phyloP scores from a whole-genome alignment of 2,329 filamentous ascomycete species.

The Lasiodiplodia citricola region DNA sequence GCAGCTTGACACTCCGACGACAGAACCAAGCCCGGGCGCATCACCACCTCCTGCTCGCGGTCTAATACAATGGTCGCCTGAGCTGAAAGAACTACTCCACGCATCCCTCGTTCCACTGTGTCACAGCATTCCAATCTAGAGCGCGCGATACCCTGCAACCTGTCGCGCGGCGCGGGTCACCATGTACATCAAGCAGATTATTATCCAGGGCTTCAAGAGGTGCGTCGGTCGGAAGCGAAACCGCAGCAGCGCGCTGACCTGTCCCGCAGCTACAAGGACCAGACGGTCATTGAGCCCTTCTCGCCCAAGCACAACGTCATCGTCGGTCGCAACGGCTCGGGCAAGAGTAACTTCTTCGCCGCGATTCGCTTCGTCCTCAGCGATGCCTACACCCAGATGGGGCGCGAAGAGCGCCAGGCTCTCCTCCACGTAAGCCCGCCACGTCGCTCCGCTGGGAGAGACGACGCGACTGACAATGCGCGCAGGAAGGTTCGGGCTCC shows the following conservation, averaged over 20 bases:
- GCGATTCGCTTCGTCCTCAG: slow-evolving; percentile 98
- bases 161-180: slow-evolving; percentile 35
- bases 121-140: neutral
- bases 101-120: neutral
- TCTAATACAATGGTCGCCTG: slow-evolving; percentile 18
- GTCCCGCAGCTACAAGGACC: slow-evolving; percentile 88
- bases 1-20: slow-evolving; percentile 18
- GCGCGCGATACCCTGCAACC: slow-evolving; percentile 7
- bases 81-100: neutral
- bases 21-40: neutral
- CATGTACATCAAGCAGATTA: slow-evolving; percentile 99
- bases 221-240: slow-evolving; percentile 46
- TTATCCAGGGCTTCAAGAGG: slow-evolving; percentile 99
- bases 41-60: slow-evolving; percentile 4
- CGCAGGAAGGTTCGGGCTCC: slow-evolving; percentile 86
- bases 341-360: slow-evolving; percentile 99
- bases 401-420: slow-evolving; percentile 91
- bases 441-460: neutral
- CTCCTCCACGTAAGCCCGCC: slow-evolving; percentile 72
- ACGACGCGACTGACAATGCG: neutral
- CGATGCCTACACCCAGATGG: slow-evolving; percentile 96
- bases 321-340: slow-evolving; percentile 97
- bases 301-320: slow-evolving; percentile 98
- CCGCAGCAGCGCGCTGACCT: slow-evolving; percentile 26
- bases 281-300: slow-evolving; percentile 98